Conservation (phyloP, 352 stramenopile species). For the Pythium plurisporium region DNA sequence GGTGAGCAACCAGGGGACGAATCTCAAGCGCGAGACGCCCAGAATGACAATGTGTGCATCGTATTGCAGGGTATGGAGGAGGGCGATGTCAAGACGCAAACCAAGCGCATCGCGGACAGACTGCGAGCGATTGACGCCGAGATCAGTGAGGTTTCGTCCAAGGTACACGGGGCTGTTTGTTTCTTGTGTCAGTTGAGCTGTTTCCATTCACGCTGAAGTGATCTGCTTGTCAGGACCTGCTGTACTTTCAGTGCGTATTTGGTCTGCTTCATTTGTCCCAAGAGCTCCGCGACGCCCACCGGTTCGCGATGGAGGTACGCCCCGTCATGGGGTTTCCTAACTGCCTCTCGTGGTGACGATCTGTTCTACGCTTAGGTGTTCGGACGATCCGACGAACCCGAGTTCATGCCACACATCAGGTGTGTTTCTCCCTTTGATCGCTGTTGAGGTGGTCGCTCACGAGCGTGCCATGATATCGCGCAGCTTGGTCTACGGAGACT, state of each 20-base stretch:
- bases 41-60: neutral
- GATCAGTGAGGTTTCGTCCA: slow-evolving; percentile 43
- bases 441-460: no score
- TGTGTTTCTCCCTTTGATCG: no score
- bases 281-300: slow-evolving; percentile 33
- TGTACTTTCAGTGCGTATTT: slow-evolving; percentile 75
- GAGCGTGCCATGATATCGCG: no score
- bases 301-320: slow-evolving; percentile 35
- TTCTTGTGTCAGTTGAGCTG: neutral
- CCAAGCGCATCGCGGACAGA: slow-evolving; percentile 31
- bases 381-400: slow-evolving; percentile 25
- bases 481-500: slow-evolving; percentile 60
- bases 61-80: slow-evolving; percentile 22
- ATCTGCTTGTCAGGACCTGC: slow-evolving; percentile 27
- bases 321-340: no score
- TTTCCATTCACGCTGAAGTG: neutral
- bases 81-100: slow-evolving; percentile 27
- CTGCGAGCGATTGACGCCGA: slow-evolving; percentile 28
- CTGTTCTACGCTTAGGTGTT: slow-evolving; percentile 32
- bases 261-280: slow-evolving; percentile 36
- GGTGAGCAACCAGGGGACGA: no score
- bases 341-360: neutral
- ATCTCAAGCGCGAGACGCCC: no score
- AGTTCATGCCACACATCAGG: slow-evolving; percentile 67
- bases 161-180: slow-evolving; percentile 24